Evolutionary conservation across 2,329 filamentous ascomycete species (phyloP), one percentile per base, ranked within the genome.

Genomic region (Xylariaceae sp.): DNA sequence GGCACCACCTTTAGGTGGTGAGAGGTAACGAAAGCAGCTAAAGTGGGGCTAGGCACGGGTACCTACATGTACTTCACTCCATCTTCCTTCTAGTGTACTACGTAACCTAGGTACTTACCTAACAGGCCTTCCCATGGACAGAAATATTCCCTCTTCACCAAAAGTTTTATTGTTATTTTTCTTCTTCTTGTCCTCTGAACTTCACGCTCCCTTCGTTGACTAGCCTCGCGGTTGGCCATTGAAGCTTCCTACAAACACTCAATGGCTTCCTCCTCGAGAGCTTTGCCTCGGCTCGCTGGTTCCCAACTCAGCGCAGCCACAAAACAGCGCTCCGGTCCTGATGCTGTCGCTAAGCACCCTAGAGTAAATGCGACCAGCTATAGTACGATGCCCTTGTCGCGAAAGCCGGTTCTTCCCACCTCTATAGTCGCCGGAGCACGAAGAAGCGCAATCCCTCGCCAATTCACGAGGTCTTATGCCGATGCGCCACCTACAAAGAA

Each of bases 401-500:
- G 70, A 65, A 71, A 65, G 58, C 65, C 64, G 40, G 65, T 59
- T 44, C 63, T 65, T 48, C 48, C 59, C 44, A 61, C 64, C 66
- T 46, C 73, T 71, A 48, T 69, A 43, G 60, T 73, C 48, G 60
- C 74, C 63, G 71, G 72, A 65, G 70, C 68, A 61, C 71, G 72
- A 64, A 71, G 67, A 61, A 72, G 74, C 49, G 64, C 65, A 44
- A 65, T 71, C 69, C 52, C 74, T 68, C 62, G 77, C 71, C 67
- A 71, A 73, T 78, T 79, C 68, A 71, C 72, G 55, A 73, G 79
- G 66, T 69, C 73, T 56, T 81, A 81, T 62, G 82, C 84, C 52
- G 81, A 85, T 66, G 77, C 71, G 43, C 73, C 77, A 23, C 77
- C 78, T 50, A 78, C 76, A 68, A 74, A 74, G 66, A 83, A 79